phyloP scores from a whole-genome alignment of 345 rosid genomes.

The Dipteronia dyeriana region DNA sequence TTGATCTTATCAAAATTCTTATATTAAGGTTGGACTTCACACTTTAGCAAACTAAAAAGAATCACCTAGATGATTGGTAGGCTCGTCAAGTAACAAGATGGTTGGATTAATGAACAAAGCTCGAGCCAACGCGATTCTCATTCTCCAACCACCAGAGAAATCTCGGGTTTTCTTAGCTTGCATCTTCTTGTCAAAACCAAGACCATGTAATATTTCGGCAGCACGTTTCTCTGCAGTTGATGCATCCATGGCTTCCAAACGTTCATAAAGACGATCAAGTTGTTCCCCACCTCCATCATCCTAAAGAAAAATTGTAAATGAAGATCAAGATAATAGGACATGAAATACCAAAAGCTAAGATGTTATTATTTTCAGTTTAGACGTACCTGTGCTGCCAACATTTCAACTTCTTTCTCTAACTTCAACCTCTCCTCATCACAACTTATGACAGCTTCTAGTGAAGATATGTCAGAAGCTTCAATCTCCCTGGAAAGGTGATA shows the following conservation, averaged over 20 bases:
- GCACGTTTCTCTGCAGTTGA: conserved; percentile 99
- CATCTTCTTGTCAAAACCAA: conserved; percentile 91
- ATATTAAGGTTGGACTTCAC: not conserved
- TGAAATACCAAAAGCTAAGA: not conserved
- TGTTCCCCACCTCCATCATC: conserved; percentile 98
- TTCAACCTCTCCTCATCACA: conserved; percentile 95
- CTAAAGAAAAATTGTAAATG: conserved; percentile 31
- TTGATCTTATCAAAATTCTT: not conserved
- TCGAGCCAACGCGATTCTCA: conserved; percentile 97
- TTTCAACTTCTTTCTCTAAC: conserved; percentile 90
- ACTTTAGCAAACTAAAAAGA: not conserved
- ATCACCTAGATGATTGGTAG: conserved; percentile 95
- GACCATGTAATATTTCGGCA: conserved; percentile 93
- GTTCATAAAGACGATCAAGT: conserved; percentile 87
- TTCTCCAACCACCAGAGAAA: conserved; percentile 99
- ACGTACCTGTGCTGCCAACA: conserved; percentile 66
- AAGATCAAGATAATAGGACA: not conserved
- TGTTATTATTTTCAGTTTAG: not conserved
- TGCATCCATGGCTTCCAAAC: conserved; percentile 91
- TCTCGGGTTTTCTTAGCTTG: conserved; percentile 89
- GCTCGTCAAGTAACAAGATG: conserved; percentile 91
- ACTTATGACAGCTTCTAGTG: conserved; percentile 82
- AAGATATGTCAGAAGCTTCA: conserved; percentile 95
- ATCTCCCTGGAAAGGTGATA: conserved; percentile 85
- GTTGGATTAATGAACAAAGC: conserved; percentile 97